Conservation (phyloP, 2,329 filamentous ascomycete species). For the Aspergillus sclerotialis region DNA sequence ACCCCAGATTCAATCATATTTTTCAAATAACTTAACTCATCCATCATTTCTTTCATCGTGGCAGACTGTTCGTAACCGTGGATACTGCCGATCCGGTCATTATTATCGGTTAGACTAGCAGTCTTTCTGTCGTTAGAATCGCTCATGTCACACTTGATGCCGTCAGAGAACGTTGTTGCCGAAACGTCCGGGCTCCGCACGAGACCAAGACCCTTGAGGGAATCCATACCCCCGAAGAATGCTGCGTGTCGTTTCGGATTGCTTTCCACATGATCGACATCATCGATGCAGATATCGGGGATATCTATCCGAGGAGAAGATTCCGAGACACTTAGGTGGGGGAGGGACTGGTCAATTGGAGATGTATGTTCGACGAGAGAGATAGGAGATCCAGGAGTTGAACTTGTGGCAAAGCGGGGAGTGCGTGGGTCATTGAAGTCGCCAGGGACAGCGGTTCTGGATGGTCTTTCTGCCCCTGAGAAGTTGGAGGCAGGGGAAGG, state of each 20-base stretch:
- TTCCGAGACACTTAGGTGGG: constrained; percentile 19
- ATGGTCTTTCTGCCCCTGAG: background rate
- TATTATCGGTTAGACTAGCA: background rate
- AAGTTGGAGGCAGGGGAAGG: constrained; percentile 13
- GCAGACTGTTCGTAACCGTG: constrained; percentile 22
- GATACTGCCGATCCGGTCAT: constrained; percentile 9
- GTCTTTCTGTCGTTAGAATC: constrained; percentile 4
- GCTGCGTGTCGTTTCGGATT: constrained; percentile 32
- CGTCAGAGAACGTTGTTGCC: too few species aligned
- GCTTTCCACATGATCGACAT: constrained; percentile 24
- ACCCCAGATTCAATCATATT: constrained; percentile 39
- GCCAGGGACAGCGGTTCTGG: background rate
- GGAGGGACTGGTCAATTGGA: constrained; percentile 16
- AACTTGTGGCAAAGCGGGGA: constrained; percentile 26
- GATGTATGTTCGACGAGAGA: constrained; percentile 21
- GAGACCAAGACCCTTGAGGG: constrained; percentile 21
- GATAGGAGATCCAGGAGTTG: constrained; percentile 21
- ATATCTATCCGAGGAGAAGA: constrained; percentile 20
- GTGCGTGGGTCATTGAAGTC: constrained; percentile 27
- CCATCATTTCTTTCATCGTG: constrained; percentile 43
- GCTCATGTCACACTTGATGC: constrained; percentile 15
- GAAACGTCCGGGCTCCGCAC: constrained; percentile 18
- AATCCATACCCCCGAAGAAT: constrained; percentile 25
- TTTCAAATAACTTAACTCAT: constrained; percentile 47
- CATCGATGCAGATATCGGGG: constrained; percentile 27